Conservation (phyloP, 2,329 filamentous ascomycete species). For the Ceratocystis huliohia region DNA sequence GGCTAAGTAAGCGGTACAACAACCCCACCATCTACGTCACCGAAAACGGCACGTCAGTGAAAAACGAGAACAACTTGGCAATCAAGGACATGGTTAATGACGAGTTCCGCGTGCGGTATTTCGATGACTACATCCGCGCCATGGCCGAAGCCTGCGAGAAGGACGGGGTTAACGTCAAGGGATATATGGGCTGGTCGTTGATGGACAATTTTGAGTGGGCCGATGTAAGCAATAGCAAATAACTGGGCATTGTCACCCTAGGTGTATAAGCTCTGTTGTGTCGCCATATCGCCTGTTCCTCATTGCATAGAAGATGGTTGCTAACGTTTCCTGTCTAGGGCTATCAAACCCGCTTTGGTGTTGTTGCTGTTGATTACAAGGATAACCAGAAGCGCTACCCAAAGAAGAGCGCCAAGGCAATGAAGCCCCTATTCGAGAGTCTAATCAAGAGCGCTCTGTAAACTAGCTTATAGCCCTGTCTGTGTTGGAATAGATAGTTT, state of each 20-base stretch:
- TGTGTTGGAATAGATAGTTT: not conserved
- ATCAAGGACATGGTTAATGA: constrained; percentile 62
- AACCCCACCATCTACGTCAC: constrained; percentile 73
- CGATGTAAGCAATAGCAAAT: constrained; percentile 33
- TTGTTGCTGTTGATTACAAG: constrained; percentile 71
- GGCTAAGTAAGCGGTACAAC: constrained; percentile 65
- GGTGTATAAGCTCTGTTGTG: too few species aligned
- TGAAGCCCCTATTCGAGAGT: constrained; percentile 58
- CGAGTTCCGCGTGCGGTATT: constrained; percentile 71
- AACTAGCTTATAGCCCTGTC: not conserved
- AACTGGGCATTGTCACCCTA: too few species aligned
- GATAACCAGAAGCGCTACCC: constrained; percentile 66
- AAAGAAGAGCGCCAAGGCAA: constrained; percentile 68
- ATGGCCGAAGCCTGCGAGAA: constrained; percentile 58
- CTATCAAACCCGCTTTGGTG: constrained; percentile 75
- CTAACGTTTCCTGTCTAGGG: constrained; percentile 69
- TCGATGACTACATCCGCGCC: constrained; percentile 61
- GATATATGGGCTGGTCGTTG: constrained; percentile 77
- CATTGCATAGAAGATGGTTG: constrained; percentile 43
- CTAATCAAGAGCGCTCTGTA: constrained; percentile 47
- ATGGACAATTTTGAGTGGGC: constrained; percentile 90
- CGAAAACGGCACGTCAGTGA: constrained; percentile 76
- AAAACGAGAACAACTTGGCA: constrained; percentile 66
- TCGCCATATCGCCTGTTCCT: too few species aligned
- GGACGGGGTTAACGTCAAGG: constrained; percentile 66